Percentiles rank a stretch among this genome's conserved stretches.
Conservation (phyloP, 2,329 filamentous ascomycete species). For the Didymosphaeria variabile region DNA sequence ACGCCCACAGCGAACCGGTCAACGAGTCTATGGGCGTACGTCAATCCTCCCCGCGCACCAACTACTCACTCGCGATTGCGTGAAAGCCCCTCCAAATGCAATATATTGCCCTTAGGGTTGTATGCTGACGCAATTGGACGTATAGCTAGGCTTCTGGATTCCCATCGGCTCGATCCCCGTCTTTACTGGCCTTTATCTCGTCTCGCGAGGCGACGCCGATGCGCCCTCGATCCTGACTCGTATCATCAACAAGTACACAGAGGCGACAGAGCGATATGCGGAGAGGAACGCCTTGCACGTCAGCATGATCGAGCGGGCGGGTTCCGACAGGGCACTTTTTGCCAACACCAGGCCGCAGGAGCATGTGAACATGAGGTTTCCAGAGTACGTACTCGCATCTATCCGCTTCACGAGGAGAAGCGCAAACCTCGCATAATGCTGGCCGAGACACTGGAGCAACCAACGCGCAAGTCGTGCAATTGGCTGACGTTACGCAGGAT, state of each 20-base stretch:
- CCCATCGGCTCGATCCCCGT: conserved; percentile 57
- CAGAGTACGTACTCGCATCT: conserved; percentile 65
- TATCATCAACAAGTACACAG: conserved; percentile 65
- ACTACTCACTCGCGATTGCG: conserved; percentile 18
- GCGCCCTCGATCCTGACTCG: conserved; percentile 56
- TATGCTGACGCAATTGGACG: conserved; percentile 34
- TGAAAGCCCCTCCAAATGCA: background rate
- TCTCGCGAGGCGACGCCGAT: conserved; percentile 53
- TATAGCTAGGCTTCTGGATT: conserved; percentile 58
- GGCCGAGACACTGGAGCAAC: background rate
- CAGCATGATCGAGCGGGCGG: conserved; percentile 69
- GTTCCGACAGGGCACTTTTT: conserved; percentile 69
- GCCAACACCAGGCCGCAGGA: conserved; percentile 56
- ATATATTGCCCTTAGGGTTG: background rate
- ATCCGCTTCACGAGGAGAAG: background rate
- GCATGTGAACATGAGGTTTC: conserved; percentile 65
- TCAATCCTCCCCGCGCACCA: conserved; percentile 29
- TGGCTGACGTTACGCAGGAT: conserved; percentile 55
- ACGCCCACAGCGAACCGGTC: conserved; percentile 46
- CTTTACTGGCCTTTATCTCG: conserved; percentile 55
- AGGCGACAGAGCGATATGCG: conserved; percentile 62
- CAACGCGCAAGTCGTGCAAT: background rate
- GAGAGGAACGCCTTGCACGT: conserved; percentile 69
- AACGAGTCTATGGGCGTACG: conserved; percentile 63
- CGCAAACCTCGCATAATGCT: background rate